These are phyloP conservation scores for Quercus phellos DNA, from an alignment of 331 rosid genomes.

Conservation along the genomic window DNA sequence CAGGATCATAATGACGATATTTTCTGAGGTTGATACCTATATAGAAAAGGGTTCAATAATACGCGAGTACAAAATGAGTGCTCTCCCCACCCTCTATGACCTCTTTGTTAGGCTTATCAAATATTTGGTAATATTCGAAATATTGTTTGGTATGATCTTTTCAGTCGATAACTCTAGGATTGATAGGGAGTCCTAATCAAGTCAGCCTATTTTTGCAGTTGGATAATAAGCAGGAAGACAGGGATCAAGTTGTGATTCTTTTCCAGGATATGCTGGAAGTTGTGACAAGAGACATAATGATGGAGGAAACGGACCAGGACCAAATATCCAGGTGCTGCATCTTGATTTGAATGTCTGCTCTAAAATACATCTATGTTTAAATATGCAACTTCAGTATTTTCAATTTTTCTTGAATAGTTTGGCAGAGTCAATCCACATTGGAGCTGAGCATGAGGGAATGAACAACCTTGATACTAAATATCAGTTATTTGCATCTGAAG, in stretches of 20 bases:
- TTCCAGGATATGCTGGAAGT: conserved; percentile 99
- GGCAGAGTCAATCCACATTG: conserved; percentile 67
- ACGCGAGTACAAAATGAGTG: conserved; percentile 72
- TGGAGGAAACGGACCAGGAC: conserved; percentile 44
- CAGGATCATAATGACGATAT: conserved; percentile 73
- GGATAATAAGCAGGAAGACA: conserved; percentile 61
- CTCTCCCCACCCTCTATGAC: conserved; percentile 77
- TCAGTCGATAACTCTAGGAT: neutral
- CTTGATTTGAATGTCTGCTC: conserved; percentile 4
- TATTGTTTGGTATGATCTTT: neutral
- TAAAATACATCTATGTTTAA: neutral
- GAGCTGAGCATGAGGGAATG: conserved; percentile 67
- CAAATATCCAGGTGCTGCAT: conserved; percentile 47
- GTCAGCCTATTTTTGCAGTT: conserved; percentile 44
- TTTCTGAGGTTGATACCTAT: conserved; percentile 58
- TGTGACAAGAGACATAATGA: conserved; percentile 86
- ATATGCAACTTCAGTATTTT: neutral
- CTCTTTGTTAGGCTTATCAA: conserved; percentile 66
- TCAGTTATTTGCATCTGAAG: conserved; percentile 91
- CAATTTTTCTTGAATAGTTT: conserved; percentile 33
- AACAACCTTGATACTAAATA: conserved; percentile 54
- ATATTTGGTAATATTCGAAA: conserved; percentile 54
- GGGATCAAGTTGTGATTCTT: conserved; percentile 79
- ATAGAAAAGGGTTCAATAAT: conserved; percentile 32
- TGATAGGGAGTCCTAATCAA: conserved; percentile 13